Evolutionary conservation across 352 stramenopile genomes (phyloP).

Genomic region (Phytophthora gonapodyides): DNA sequence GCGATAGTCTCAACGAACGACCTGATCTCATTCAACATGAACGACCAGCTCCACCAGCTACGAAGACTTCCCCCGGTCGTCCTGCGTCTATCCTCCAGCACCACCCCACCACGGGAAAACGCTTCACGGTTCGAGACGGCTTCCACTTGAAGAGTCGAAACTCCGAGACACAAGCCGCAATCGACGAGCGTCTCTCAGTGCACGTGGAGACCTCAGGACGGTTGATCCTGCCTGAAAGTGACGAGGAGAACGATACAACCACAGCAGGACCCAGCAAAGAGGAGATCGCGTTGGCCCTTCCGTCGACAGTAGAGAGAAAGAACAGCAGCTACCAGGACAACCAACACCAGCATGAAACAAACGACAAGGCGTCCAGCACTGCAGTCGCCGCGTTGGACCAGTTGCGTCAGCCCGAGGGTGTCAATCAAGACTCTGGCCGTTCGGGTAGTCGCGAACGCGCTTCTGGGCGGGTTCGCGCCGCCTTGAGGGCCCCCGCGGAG

Average conservation of each 20-base stretch:
- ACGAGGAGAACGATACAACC: background rate
- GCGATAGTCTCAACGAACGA: background rate
- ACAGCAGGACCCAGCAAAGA: constrained; percentile 11
- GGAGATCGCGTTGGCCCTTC: constrained; percentile 9
- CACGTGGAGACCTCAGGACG: constrained; percentile 1
- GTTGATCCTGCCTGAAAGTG: constrained; percentile 3
- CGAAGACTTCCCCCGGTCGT: background rate
- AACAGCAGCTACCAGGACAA: constrained; percentile 20
- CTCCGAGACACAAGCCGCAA: constrained; percentile 44
- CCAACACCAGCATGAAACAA: constrained; percentile 4
- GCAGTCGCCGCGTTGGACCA: constrained; percentile 19
- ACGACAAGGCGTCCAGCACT: constrained; percentile 4
- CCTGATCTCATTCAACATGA: constrained; percentile 2
- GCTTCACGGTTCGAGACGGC: constrained; percentile 68
- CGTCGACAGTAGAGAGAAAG: background rate
- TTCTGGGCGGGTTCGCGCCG: constrained; percentile 16
- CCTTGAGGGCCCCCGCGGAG: constrained; percentile 46
- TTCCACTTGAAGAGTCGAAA: constrained; percentile 73
- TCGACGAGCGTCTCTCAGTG: constrained; percentile 44
- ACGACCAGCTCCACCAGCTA: background rate
- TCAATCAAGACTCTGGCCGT: background rate
- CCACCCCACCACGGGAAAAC: constrained; percentile 30
- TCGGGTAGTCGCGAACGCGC: constrained; percentile 7
- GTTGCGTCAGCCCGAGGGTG: constrained; percentile 18
- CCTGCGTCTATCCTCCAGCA: background rate